Base-by-base conservation (phyloP, 805 yeast genomes). In the Debaryomyces hansenii region DNA sequence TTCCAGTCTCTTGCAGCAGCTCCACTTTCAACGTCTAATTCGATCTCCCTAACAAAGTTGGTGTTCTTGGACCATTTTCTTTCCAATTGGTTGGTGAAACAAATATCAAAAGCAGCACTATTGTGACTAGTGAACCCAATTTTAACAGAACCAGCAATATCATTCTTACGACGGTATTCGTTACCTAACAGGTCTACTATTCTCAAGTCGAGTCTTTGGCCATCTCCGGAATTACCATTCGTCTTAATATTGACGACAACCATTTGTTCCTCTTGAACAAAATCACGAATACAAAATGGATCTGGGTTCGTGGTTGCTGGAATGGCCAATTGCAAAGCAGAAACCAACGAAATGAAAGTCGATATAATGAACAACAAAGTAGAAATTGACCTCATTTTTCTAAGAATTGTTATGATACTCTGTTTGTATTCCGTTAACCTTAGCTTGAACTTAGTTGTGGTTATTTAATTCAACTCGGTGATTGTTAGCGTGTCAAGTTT, bases 1-100 rank as follows among this genome's bases (percentile, higher is more conserved):
- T 90, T 90, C 97, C 98, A 94, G 72, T 94, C 98, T 69, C 98
- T 85, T 36, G 98, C 99, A 59, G 90, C 88, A 42, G 97, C 88
- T 37, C 99, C 99, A 51, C 90, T 84, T 67, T 94, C 98, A 49
- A 94, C 85, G 53, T 91, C 97, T 59, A 94, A 74, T 61, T 90
- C 97, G 57, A 94, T 74, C 44, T 85, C 85, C 67, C 98, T 84
- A 27, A 74, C 63, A 39, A 74, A 71, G 21, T 78, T 77, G 45
- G 69, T 65, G 50, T 63, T 63, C 41, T 67, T 68, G 28, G 45
- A 27, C 52, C 56, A 52, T 41, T 56, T 55, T 16, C 64, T 62
- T 40, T 57, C 60, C 57, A 69, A 63, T 41, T 74, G 64, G 67
- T 94, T 92, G 49, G 84, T 86, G 69, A 94, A 87, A 69, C 99